phyloP scores from a whole-genome alignment of 441 rosid genomes.

The Pelargonium citronellum region DNA sequence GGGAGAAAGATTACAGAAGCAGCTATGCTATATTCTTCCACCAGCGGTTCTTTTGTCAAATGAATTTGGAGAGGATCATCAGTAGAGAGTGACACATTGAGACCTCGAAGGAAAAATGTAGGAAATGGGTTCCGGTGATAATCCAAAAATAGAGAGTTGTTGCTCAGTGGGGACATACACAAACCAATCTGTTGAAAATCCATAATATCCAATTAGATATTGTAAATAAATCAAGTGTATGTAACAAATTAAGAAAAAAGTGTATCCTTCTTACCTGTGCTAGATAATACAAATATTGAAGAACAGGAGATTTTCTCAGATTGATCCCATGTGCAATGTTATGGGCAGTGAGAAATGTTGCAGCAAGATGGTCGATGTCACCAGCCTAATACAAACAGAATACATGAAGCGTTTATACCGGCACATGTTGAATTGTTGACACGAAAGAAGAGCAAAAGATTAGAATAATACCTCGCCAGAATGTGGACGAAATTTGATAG shows the following conservation, averaged over 20 bases:
- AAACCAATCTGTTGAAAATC: conserved; percentile 70
- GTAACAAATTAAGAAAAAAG: conserved; percentile 12
- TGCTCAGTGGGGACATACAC: conserved; percentile 99
- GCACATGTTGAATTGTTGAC: no score
- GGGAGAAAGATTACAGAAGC: conserved; percentile 69
- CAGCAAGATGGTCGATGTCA: conserved; percentile 97
- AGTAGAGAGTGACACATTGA: conserved; percentile 93
- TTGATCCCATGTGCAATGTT: conserved; percentile 97
- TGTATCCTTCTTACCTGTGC: conserved; percentile 56
- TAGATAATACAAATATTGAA: conserved; percentile 90
- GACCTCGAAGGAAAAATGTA: conserved; percentile 83
- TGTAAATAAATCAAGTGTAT: no score
- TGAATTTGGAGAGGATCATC: conserved; percentile 99
- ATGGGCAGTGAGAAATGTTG: conserved; percentile 85
- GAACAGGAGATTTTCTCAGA: conserved; percentile 95
- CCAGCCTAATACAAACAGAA: conserved; percentile 78
- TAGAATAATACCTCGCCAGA: conserved; percentile 73
- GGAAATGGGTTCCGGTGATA: conserved; percentile 94
- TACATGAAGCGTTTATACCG: no score
- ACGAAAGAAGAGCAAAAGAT: neutral
- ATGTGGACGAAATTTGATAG: conserved; percentile 89
- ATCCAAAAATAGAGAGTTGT: conserved; percentile 91
- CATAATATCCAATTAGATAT: no score
- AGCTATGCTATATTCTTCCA: conserved; percentile 98
- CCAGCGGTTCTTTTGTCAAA: conserved; percentile 92